phyloP scores from a whole-genome alignment of 345 rosid species.

The Linum tenue region DNA sequence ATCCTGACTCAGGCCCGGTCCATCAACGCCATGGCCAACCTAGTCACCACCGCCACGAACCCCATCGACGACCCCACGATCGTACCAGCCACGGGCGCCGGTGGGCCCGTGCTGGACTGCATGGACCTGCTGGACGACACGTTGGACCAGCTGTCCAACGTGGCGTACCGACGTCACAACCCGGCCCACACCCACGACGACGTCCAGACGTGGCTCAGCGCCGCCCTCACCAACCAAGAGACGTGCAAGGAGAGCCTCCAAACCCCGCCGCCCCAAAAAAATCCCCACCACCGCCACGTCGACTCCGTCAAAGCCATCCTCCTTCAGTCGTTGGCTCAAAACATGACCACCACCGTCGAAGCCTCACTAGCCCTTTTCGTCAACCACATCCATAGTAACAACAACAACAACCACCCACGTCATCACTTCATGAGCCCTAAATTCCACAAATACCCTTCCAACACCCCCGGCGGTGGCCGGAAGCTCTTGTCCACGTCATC shows the following conservation, averaged over 20 bases:
- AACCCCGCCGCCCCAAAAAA: neutral
- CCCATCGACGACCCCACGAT: neutral
- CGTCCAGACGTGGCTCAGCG: slow-evolving; percentile 49
- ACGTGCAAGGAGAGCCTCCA: slow-evolving; percentile 41
- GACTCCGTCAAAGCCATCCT: neutral
- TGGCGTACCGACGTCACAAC: slow-evolving; percentile 1
- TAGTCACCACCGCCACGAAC: slow-evolving; percentile 16
- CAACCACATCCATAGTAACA: neutral
- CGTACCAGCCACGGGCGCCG: neutral
- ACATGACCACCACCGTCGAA: slow-evolving; percentile 26
- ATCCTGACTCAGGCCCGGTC: slow-evolving; percentile 28
- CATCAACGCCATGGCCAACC: slow-evolving; percentile 26
- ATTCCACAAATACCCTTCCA: neutral
- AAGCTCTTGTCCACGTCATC: slow-evolving; percentile 8
- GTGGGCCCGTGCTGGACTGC: slow-evolving; percentile 30
- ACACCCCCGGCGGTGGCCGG: neutral
- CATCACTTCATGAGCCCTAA: too few relatives aligned
- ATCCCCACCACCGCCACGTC: neutral
- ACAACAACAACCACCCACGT: neutral
- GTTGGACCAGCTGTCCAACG: slow-evolving; percentile 31
- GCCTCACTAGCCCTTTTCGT: slow-evolving; percentile 27
- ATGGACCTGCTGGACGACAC: slow-evolving; percentile 44
- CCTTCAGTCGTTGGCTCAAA: slow-evolving; percentile 19
- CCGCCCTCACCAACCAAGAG: slow-evolving; percentile 45
- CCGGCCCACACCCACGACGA: slow-evolving; percentile 12